Percentiles rank a stretch among this genome's conserved stretches.
These are phyloP conservation scores for Polyporus tsugae DNA, from an alignment of 1,284 basidiomycete species.

Conservation along the genomic window DNA sequence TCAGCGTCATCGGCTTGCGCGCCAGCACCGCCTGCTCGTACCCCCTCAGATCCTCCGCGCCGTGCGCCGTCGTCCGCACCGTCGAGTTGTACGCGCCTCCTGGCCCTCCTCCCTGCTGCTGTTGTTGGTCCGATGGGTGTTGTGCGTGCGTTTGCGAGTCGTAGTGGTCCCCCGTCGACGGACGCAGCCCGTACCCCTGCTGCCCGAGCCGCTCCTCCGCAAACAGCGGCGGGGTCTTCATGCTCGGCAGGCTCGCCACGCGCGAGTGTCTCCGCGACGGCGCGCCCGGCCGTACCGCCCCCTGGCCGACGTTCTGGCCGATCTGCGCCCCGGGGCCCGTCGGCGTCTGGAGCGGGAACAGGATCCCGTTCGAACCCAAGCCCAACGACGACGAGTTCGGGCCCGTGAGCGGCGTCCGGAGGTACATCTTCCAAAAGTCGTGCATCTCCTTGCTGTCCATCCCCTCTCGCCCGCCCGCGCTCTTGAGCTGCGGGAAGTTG, in stretches of 20 bases:
- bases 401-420: conserved; percentile 72
- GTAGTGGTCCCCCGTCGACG: conserved; percentile 19
- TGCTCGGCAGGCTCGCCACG: conserved; percentile 70
- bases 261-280: conserved; percentile 53
- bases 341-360: conserved; percentile 38
- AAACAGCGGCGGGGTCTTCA: conserved; percentile 60
- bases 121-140: background rate
- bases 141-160: conserved; percentile 18
- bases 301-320: conserved; percentile 21
- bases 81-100: conserved; percentile 34
- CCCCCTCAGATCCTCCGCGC: conserved; percentile 66
- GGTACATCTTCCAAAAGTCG: conserved; percentile 80
- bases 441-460: conserved; percentile 63
- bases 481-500: conserved; percentile 35
- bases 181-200: conserved; percentile 14
- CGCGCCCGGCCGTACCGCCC: conserved; percentile 31
- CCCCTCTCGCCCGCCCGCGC: conserved; percentile 47
- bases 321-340: conserved; percentile 40
- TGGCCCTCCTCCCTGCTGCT: conserved; percentile 12
- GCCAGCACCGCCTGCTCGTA: conserved; percentile 82
- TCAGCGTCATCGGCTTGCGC: conserved; percentile 63
- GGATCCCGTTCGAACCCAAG: conserved; percentile 15
- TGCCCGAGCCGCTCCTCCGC: conserved; percentile 25
- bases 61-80: conserved; percentile 50
- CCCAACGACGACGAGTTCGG: conserved; percentile 39